Evolutionary conservation across 2,329 filamentous ascomycete genomes (phyloP), one percentile per base, ranked within the genome.

Genomic region (Penicillium capsulatum): DNA sequence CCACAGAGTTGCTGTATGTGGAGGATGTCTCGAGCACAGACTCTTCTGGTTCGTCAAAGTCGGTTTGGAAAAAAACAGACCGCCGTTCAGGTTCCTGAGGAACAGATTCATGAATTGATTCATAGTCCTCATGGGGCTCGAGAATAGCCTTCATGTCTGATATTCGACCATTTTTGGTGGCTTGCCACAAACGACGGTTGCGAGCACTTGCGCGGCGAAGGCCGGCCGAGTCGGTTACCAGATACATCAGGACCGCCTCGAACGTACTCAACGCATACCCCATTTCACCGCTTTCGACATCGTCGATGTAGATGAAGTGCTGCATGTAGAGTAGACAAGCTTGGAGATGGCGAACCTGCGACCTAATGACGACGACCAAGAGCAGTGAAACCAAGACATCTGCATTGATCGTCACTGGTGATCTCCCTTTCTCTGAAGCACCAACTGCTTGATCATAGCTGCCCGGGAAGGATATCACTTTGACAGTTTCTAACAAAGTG

Each of bases 251-350:
- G 0, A 98, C 92, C 5, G 89, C 92, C 64, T 98, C 92, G 44
- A 97, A 87, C 0, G 92, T 98, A 64, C 91, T 97, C 35, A 98
- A 67, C 0, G 91, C 90, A 64, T 98, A 98, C 7, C 92, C 92
- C 73, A 94, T 84, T 67, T 98, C 92, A 34, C 92, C 92, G 45
- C 82, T 94, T 51, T 98, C 92, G 7, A 98, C 89, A 66, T 98
- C 92, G 54, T 97, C 92, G 35, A 95, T 90, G 65, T 95, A 98
- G 51, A 96, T 92, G 59, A 96, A 98, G 57, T 94, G 88, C 30
- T 91, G 85, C 75, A 97, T 95, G 61, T 97, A 98, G n/a, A 85
- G 75, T 32, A 98, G 70, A 14, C 91, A 79, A 3, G 92, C 89
- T 55, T 95, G 87, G 7, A 98, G 72, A 64, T 96, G 84, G 42